Evolutionary conservation across 805 yeast genomes (phyloP).

Genomic region (Wickerhamiella spandovensis): DNA sequence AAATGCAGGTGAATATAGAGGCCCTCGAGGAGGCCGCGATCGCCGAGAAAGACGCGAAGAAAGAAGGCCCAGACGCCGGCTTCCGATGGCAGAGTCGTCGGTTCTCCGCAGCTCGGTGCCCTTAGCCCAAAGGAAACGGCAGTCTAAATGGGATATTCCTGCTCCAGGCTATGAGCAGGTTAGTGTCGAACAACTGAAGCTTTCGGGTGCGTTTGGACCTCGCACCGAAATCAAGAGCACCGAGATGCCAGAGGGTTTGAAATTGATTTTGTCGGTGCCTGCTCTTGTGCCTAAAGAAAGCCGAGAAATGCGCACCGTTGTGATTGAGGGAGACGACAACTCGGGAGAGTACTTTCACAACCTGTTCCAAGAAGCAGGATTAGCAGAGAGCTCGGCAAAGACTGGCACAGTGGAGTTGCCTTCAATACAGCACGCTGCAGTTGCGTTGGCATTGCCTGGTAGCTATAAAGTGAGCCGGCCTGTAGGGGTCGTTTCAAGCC

Average conservation of each 20-base stretch:
- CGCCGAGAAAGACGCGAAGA: not conserved
- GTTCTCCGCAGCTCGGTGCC: not conserved
- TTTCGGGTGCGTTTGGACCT: slow-evolving; percentile 47
- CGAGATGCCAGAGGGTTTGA: not conserved
- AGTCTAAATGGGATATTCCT: slow-evolving; percentile 52
- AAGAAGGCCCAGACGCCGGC: not conserved
- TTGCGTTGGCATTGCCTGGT: slow-evolving; percentile 7
- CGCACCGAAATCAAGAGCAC: not conserved
- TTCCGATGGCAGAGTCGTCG: not conserved
- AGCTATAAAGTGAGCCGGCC: slow-evolving; percentile 2
- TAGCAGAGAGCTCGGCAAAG: not conserved
- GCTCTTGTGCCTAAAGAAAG: not conserved
- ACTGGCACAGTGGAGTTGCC: not conserved
- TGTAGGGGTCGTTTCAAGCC: slow-evolving; percentile 5
- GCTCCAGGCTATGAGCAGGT: slow-evolving; percentile 61
- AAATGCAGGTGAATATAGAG: not conserved
- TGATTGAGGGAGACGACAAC: not conserved
- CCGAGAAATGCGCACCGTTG: not conserved
- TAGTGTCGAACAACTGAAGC: slow-evolving; percentile 58
- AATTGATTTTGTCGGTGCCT: not conserved
- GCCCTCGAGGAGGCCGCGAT: not conserved
- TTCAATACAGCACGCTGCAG: slow-evolving; percentile 5
- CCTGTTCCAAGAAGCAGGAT: not conserved
- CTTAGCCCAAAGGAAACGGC: not conserved
- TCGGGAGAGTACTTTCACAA: not conserved